phyloP scores from a whole-genome alignment of 2,329 filamentous ascomycete species.

The Aspergillus phoenicis region DNA sequence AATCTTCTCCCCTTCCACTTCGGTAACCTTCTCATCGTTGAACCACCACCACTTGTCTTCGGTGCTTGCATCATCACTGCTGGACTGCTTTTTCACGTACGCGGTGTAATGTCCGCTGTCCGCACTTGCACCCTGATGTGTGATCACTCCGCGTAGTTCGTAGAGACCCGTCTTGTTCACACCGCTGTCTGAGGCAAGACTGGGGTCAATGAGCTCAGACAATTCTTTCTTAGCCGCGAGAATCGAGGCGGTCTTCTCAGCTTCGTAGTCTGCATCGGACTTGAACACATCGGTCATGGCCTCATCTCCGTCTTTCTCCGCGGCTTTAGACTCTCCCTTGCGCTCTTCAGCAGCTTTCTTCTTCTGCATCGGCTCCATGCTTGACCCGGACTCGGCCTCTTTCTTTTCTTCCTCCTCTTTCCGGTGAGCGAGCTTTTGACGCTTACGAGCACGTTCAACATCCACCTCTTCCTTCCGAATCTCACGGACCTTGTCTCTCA shows the following conservation, averaged over 20 bases:
- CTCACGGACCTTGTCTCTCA: slow-evolving; percentile 95
- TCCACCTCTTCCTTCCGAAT: slow-evolving; percentile 94
- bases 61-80: slow-evolving; percentile 70
- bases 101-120: slow-evolving; percentile 98
- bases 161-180: slow-evolving; percentile 94
- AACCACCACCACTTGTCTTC: slow-evolving; percentile 99
- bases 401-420: slow-evolving; percentile 55
- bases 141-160: slow-evolving; percentile 89
- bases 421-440: slow-evolving; percentile 72
- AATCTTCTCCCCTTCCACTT: slow-evolving; percentile 90
- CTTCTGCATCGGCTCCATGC: slow-evolving; percentile 49
- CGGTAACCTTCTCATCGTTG: slow-evolving; percentile 95
- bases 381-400: slow-evolving; percentile 35
- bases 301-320: slow-evolving; percentile 66
- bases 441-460: slow-evolving; percentile 85
- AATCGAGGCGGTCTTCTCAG: slow-evolving; percentile 75
- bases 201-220: slow-evolving; percentile 72
- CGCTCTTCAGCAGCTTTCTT: slow-evolving; percentile 55
- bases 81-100: slow-evolving; percentile 91
- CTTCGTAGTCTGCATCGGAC: slow-evolving; percentile 90
- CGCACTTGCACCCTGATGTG: slow-evolving; percentile 93
- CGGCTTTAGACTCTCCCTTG: slow-evolving; percentile 51
- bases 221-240: slow-evolving; percentile 86
- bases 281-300: slow-evolving; percentile 79
- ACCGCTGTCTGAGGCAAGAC: slow-evolving; percentile 74